A percentile compares a stretch with the other conserved stretches of the same genome.
Conservation (phyloP, 2,329 filamentous ascomycete species). For the Paraphoma sp. region DNA sequence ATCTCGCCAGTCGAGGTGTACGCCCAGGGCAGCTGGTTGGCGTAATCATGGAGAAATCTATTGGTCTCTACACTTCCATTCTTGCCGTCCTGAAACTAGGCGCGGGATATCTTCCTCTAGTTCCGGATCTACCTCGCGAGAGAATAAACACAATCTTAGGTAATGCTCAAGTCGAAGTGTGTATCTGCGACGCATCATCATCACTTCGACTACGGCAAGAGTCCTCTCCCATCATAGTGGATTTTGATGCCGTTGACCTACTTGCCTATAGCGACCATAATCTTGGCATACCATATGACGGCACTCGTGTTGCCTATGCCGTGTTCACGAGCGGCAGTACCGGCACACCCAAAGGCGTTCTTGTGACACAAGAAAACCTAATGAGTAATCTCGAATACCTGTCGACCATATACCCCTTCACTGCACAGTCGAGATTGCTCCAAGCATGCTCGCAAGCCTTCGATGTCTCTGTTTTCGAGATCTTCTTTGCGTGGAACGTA, state of each 20-base stretch:
- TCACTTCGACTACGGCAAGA: conserved; percentile 11
- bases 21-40: conserved; percentile 67
- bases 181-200: conserved; percentile 48
- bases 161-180: conserved; percentile 62
- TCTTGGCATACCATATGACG: conserved; percentile 45
- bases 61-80: conserved; percentile 74
- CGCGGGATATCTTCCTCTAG: conserved; percentile 79
- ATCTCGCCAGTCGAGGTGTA: conserved; percentile 58
- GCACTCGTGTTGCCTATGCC: conserved; percentile 71
- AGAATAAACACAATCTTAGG: conserved; percentile 67
- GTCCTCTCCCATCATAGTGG: conserved; percentile 23
- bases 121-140: conserved; percentile 71
- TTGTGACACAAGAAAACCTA: conserved; percentile 78
- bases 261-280: conserved; percentile 46
- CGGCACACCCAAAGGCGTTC: conserved; percentile 78
- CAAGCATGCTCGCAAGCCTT: conserved; percentile 87
- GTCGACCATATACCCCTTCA: conserved; percentile 68
- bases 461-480: conserved; percentile 88
- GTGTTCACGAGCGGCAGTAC: conserved; percentile 88
- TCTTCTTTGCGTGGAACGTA: conserved; percentile 81
- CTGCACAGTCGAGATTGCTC: conserved; percentile 65
- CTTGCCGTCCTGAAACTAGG: conserved; percentile 77
- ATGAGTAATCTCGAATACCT: conserved; percentile 76
- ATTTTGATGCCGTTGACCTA: conserved; percentile 41
- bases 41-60: conserved; percentile 79